phyloP scores from a whole-genome alignment of 352 stramenopile genomes.

The Phytophthora tubulina region DNA sequence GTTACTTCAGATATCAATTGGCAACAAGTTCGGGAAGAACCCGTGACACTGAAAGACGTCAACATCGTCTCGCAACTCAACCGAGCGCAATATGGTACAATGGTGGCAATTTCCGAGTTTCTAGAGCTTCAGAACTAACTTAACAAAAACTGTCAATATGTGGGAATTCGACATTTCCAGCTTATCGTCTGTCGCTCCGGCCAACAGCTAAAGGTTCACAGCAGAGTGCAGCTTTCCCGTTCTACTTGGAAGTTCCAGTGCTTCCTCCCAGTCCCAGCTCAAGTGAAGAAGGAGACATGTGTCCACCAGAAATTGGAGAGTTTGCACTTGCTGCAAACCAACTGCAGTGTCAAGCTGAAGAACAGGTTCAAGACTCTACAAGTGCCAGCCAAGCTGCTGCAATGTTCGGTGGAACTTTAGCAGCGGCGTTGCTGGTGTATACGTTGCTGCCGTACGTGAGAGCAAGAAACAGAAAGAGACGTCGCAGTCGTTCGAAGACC shows the following conservation, averaged over 20 bases:
- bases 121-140: too few species aligned
- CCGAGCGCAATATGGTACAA: slow-evolving; percentile 29
- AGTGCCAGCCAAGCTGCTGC: slow-evolving; percentile 31
- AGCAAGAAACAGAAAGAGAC: slow-evolving; percentile 25
- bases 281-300: slow-evolving; percentile 25
- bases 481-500: slow-evolving; percentile 21
- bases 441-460: slow-evolving; percentile 38
- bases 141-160: too few species aligned
- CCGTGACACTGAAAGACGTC: slow-evolving; percentile 21
- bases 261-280: slow-evolving; percentile 15
- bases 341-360: slow-evolving; percentile 19
- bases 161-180: slow-evolving; percentile 3
- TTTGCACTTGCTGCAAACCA: slow-evolving; percentile 30
- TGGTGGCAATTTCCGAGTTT: neutral
- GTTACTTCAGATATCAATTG: slow-evolving; percentile 20
- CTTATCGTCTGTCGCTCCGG: slow-evolving; percentile 35
- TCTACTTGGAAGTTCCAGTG: slow-evolving; percentile 27
- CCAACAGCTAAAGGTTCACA: slow-evolving; percentile 11
- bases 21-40: slow-evolving; percentile 27
- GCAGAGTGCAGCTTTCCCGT: slow-evolving; percentile 25
- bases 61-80: slow-evolving; percentile 37
- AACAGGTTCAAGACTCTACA: slow-evolving; percentile 16
- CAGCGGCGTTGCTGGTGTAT: slow-evolving; percentile 38
- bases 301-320: slow-evolving; percentile 32
- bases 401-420: slow-evolving; percentile 42